Evolutionary conservation across 768 basidiomycete genomes (phyloP).

Genomic region (Mycena vitilis): DNA sequence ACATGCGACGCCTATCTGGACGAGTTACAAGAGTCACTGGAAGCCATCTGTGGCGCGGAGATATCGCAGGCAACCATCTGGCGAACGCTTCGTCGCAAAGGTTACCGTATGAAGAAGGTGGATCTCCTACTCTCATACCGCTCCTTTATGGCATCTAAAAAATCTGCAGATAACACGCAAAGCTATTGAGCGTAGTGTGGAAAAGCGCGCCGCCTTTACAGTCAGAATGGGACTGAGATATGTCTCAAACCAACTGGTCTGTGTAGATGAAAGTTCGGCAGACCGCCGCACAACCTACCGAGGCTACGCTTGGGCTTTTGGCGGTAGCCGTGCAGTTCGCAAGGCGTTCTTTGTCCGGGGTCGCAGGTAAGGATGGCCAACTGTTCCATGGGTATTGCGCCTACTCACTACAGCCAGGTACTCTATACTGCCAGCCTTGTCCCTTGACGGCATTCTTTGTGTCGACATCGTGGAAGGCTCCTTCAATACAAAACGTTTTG

Average conservation of each 20-base stretch:
- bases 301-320: conserved; percentile 42
- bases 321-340: conserved; percentile 36
- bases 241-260: conserved; percentile 42
- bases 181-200: conserved; percentile 38
- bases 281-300: conserved; percentile 41
- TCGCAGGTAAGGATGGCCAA: conserved; percentile 32
- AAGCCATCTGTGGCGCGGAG: conserved; percentile 16
- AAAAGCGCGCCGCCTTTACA: conserved; percentile 26
- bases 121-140: too few species aligned
- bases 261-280: conserved; percentile 47
- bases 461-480: conserved; percentile 42
- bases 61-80: conserved; percentile 29
- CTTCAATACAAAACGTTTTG: conserved; percentile 33
- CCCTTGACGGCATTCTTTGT: conserved; percentile 47
- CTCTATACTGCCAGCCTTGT: conserved; percentile 49
- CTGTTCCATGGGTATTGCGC: too few species aligned
- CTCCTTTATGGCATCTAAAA: too few species aligned
- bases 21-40: conserved; percentile 28
- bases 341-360: conserved; percentile 42
- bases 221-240: conserved; percentile 31
- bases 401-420: conserved; percentile 35
- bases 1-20: conserved; percentile 31
- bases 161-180: conserved; percentile 30
- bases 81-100: conserved; percentile 18
- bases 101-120: conserved; percentile 34